Conservation (phyloP, 495 filamentous ascomycete species). For the Aspergillus olivimuriae region DNA sequence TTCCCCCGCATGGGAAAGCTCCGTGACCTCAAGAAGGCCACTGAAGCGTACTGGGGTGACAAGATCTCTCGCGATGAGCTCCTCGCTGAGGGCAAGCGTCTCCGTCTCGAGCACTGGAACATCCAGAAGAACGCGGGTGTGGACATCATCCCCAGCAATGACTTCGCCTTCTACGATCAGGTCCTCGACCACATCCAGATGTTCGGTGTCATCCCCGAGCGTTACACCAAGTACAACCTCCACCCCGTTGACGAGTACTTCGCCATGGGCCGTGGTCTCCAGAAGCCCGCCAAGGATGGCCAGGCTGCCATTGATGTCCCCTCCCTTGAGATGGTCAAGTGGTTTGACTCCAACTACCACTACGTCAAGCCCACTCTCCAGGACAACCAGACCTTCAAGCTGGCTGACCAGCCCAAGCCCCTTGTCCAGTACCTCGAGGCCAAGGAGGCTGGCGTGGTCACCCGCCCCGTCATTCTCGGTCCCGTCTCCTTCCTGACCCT, state of each 20-base stretch:
- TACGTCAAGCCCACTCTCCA: slow-evolving; percentile 98
- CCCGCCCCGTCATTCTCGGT: slow-evolving; percentile 89
- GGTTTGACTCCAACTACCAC: slow-evolving; percentile 99
- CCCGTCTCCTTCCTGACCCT: slow-evolving; percentile 95
- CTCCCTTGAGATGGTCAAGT: slow-evolving; percentile 97
- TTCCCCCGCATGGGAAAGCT: slow-evolving; percentile 95
- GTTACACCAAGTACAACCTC: slow-evolving; percentile 81
- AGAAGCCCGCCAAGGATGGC: slow-evolving; percentile 57
- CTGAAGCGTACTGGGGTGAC: slow-evolving; percentile 92
- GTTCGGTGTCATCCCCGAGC: slow-evolving; percentile 87
- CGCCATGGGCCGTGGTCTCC: slow-evolving; percentile 97
- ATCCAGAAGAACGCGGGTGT: slow-evolving; percentile 97
- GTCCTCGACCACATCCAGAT: slow-evolving; percentile 98
- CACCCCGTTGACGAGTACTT: slow-evolving; percentile 93
- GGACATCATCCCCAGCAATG: slow-evolving; percentile 95
- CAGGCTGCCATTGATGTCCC: slow-evolving; percentile 81
- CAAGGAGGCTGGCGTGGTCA: slow-evolving; percentile 88
- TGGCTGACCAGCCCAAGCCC: slow-evolving; percentile 81
- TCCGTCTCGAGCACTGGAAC: slow-evolving; percentile 96
- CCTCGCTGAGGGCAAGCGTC: slow-evolving; percentile 87
- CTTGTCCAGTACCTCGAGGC: slow-evolving; percentile 92
- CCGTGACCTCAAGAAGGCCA: slow-evolving; percentile 99
- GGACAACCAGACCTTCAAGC: slow-evolving; percentile 92
- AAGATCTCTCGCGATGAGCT: slow-evolving; percentile 87
- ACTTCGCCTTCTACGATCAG: slow-evolving; percentile 98